Base-by-base conservation (phyloP, 345 rosid genomes). In the Arabidopsis suecica region DNA sequence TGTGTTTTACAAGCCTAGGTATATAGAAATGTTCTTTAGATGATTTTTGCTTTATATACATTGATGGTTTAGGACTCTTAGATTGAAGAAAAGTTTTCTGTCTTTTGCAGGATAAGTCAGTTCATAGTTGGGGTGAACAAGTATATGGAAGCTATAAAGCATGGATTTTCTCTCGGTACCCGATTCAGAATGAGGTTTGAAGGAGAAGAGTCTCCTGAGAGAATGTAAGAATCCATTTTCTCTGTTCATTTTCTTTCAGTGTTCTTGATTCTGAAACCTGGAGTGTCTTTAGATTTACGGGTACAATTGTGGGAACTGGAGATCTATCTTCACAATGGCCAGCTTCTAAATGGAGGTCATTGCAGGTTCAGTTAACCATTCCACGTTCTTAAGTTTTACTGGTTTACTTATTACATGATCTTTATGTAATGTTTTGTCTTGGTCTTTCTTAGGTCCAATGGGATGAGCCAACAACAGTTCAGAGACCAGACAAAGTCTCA, bases 1-100 rank as follows among this genome's bases (percentile, higher is more conserved):
- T 73, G 93, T 91, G 36, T 86, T 86, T 71, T 88, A 88, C 84
- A 91, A 88, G 75, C 92, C 97, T 65, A 88, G 96, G 96, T 90
- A 71, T 8, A 38, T 55, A 18, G 14, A 33, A 56, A 42, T 67
- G 20, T 67, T 82, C 76, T 74, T 82, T 76, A 87, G 84, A 77
- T 73, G 36, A 4, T 42, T 30, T 23, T 47, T 44, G 49, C 55
- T 69, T 18, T 50, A 34, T 62, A 14, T 9, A 28, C 40, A 10
- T 34, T 13, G 10, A 36, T 57, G 45, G 47, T 10, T 65, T 25
- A 12, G 16, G 34, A 58, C 45, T 48, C 61, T 28, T 56, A 0
- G 4, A 10, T 7, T 42, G 30, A 28, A 28, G 34, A 2, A 28
- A 38, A 14, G 30, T 6, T 12, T 12, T 36, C 4, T 59, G 23